A percentile compares a stretch with the other conserved stretches of the same genome.
Conservation (phyloP, 2,329 filamentous ascomycete species). For the Scopulariopsis brevicaulis region DNA sequence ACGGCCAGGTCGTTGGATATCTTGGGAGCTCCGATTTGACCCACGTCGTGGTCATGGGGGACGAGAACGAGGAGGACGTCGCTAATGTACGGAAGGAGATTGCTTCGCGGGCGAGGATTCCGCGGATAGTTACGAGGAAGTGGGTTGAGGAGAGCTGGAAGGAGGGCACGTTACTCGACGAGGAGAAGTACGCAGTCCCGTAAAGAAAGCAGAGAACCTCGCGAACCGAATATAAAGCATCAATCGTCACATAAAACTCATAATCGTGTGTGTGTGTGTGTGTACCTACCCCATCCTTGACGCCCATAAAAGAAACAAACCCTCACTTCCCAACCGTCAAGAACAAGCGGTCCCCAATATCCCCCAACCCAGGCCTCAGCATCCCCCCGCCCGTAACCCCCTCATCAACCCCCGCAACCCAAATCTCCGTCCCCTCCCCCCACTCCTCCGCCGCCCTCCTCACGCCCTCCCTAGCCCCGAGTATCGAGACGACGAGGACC, state of each 20-base stretch:
- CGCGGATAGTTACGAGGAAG: slow-evolving; percentile 53
- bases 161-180: slow-evolving; percentile 68
- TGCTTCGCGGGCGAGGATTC: slow-evolving; percentile 37
- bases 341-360: slow-evolving; percentile 83
- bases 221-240: not conserved
- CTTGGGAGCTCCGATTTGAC: slow-evolving; percentile 47
- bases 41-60: slow-evolving; percentile 51
- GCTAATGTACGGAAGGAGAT: slow-evolving; percentile 31
- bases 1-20: slow-evolving; percentile 43
- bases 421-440: slow-evolving; percentile 67
- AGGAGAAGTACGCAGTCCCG: slow-evolving; percentile 46
- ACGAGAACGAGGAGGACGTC: slow-evolving; percentile 23
- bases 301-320: not conserved
- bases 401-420: slow-evolving; percentile 69
- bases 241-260: not conserved
- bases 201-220: slow-evolving; percentile 1
- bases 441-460: slow-evolving; percentile 62
- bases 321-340: slow-evolving; percentile 72
- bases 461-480: slow-evolving; percentile 65
- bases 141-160: slow-evolving; percentile 80
- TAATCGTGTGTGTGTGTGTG: not conserved
- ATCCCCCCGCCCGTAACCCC: slow-evolving; percentile 70
- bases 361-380: slow-evolving; percentile 82
- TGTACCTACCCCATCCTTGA: not conserved
- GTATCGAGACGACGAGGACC: slow-evolving; percentile 64